These are phyloP conservation scores for Aspergillus floridensis DNA, from an alignment of 2,329 filamentous ascomycete genomes.

Conservation along the genomic window DNA sequence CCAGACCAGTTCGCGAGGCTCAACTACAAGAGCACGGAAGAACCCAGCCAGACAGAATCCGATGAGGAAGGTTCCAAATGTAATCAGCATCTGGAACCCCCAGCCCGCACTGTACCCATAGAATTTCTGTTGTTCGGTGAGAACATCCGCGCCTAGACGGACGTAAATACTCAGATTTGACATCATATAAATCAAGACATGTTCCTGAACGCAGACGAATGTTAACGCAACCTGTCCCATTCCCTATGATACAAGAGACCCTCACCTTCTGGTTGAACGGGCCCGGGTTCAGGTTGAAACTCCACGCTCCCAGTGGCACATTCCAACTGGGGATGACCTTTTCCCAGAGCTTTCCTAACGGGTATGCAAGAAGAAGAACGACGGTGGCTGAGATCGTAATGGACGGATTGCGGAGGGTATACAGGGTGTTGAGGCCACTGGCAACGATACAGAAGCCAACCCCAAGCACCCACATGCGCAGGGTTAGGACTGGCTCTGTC, in stretches of 20 bases:
- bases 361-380: slow-evolving; percentile 22
- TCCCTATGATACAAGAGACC: neutral
- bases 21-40: slow-evolving; percentile 57
- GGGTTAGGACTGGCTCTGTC: slow-evolving; percentile 32
- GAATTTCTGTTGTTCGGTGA: slow-evolving; percentile 30
- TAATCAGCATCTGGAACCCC: slow-evolving; percentile 44
- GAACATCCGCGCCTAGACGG: slow-evolving; percentile 26
- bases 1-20: slow-evolving; percentile 61
- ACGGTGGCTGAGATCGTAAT: slow-evolving; percentile 26
- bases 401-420: slow-evolving; percentile 23
- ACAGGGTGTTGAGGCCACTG: slow-evolving; percentile 18
- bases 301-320: slow-evolving; percentile 16
- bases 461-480: slow-evolving; percentile 19
- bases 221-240: neutral
- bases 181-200: slow-evolving; percentile 29
- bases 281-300: slow-evolving; percentile 28
- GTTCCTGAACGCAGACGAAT: slow-evolving; percentile 16
- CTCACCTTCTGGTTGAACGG: slow-evolving; percentile 31
- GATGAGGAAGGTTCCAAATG: slow-evolving; percentile 65
- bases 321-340: slow-evolving; percentile 22
- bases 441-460: slow-evolving; percentile 15
- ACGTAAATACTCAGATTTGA: slow-evolving; percentile 29
- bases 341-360: slow-evolving; percentile 25
- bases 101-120: slow-evolving; percentile 27
- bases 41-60: slow-evolving; percentile 60